These are phyloP conservation scores for Fusarium oxysporum DNA, from an alignment of 2,329 filamentous ascomycete genomes.

Conservation along the genomic window DNA sequence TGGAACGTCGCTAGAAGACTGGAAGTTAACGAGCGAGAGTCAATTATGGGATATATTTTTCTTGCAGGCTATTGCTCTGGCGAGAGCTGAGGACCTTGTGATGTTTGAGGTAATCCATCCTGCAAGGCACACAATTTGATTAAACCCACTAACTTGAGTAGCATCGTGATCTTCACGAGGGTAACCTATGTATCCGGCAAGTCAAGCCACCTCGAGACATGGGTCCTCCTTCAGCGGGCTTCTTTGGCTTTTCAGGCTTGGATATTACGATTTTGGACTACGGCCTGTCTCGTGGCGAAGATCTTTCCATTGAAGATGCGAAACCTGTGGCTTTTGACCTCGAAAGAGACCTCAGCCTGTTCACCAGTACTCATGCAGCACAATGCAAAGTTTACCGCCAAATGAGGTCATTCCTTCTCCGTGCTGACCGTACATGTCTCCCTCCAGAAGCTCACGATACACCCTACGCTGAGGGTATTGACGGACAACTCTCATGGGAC, in stretches of 20 bases:
- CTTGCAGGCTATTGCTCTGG: conserved; percentile 69
- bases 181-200: conserved; percentile 70
- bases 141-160: conserved; percentile 45
- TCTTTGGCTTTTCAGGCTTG: conserved; percentile 70
- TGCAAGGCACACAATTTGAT: neutral
- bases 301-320: conserved; percentile 52
- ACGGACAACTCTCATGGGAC: conserved; percentile 65
- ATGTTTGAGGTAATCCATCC: conserved; percentile 66
- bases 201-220: conserved; percentile 50
- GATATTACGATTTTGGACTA: conserved; percentile 75
- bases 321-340: conserved; percentile 66
- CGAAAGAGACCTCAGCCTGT: conserved; percentile 69
- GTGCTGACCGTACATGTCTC: conserved; percentile 62
- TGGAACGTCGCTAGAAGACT: conserved; percentile 69
- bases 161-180: conserved; percentile 75
- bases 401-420: conserved; percentile 69
- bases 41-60: conserved; percentile 74
- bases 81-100: conserved; percentile 67
- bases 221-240: conserved; percentile 47
- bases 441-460: conserved; percentile 59
- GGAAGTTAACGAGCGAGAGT: conserved; percentile 58
- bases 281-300: conserved; percentile 69
- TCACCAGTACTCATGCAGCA: conserved; percentile 68
- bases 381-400: conserved; percentile 73
- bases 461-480: conserved; percentile 59